phyloP scores from a whole-genome alignment of 2,329 filamentous ascomycete genomes.

The Fusarium illudens region DNA sequence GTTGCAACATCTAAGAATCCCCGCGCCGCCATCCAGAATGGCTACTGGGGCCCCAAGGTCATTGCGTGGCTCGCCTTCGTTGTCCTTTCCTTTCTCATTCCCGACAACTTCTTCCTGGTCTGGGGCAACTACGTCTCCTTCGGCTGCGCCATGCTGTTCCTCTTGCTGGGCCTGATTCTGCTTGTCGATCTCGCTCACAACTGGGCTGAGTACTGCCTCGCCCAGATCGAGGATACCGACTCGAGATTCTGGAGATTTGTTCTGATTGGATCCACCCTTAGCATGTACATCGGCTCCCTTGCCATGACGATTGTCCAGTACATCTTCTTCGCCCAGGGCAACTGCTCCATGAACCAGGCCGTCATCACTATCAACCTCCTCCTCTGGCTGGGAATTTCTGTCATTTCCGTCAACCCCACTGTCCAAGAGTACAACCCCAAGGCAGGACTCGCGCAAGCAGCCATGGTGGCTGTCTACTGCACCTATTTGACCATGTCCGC shows the following conservation, averaged over 20 bases:
- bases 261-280: constrained; percentile 88
- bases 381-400: constrained; percentile 80
- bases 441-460: constrained; percentile 94
- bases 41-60: constrained; percentile 98
- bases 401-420: constrained; percentile 86
- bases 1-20: constrained; percentile 88
- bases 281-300: constrained; percentile 91
- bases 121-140: constrained; percentile 97
- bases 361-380: constrained; percentile 94
- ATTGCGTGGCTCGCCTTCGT: constrained; percentile 87
- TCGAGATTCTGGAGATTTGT: constrained; percentile 85
- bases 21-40: constrained; percentile 90
- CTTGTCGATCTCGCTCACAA: constrained; percentile 95
- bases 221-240: constrained; percentile 90
- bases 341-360: constrained; percentile 95
- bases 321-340: constrained; percentile 85
- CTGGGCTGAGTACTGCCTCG: constrained; percentile 96
- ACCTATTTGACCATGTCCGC: constrained; percentile 98
- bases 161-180: constrained; percentile 89
- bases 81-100: constrained; percentile 93
- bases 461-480: constrained; percentile 97
- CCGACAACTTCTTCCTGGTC: constrained; percentile 91
- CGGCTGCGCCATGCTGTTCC: constrained; percentile 87
- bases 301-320: constrained; percentile 98
- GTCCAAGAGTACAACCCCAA: constrained; percentile 93